phyloP scores from a whole-genome alignment of 768 basidiomycete genomes.

The Lentinula raphanica region DNA sequence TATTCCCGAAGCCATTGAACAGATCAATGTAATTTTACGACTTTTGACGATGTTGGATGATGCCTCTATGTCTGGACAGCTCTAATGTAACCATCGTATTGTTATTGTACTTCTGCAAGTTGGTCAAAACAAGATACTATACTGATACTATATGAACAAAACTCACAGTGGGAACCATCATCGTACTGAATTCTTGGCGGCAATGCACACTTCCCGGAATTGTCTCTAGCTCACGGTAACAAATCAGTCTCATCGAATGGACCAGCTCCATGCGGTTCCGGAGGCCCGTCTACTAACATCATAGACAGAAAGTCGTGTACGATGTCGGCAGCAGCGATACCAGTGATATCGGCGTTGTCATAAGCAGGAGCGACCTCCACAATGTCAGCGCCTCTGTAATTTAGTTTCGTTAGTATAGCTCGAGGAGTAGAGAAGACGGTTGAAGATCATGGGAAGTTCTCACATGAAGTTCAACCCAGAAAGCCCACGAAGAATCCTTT shows the following conservation, averaged over 20 bases:
- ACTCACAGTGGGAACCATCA: too few relatives aligned
- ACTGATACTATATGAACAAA: too few relatives aligned
- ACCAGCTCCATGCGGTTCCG: slow-evolving; percentile 11
- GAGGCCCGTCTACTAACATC: slow-evolving; percentile 25
- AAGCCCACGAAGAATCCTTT: slow-evolving; percentile 57
- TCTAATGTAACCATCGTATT: not conserved
- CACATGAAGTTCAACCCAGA: slow-evolving; percentile 57
- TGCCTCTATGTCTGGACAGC: slow-evolving; percentile 10
- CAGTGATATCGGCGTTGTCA: slow-evolving; percentile 39
- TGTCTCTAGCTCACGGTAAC: not conserved
- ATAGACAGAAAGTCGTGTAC: slow-evolving; percentile 41
- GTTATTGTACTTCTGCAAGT: too few relatives aligned
- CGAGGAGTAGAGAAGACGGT: not conserved
- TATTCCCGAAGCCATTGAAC: slow-evolving; percentile 19
- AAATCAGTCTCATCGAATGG: slow-evolving; percentile 1
- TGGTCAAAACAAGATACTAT: too few relatives aligned
- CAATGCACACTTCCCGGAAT: too few relatives aligned
- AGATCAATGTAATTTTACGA: slow-evolving; percentile 24
- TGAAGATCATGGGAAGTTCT: slow-evolving; percentile 13
- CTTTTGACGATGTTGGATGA: slow-evolving; percentile 19
- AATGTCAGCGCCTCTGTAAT: slow-evolving; percentile 40
- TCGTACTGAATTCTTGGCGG: too few relatives aligned
- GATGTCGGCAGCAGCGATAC: slow-evolving; percentile 38
- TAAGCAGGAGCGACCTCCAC: slow-evolving; percentile 54
- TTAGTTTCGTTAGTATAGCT: not conserved